These are phyloP conservation scores for Podila clonocystis DNA, from an alignment of 192 early-diverging fungal species.

Conservation along the genomic window DNA sequence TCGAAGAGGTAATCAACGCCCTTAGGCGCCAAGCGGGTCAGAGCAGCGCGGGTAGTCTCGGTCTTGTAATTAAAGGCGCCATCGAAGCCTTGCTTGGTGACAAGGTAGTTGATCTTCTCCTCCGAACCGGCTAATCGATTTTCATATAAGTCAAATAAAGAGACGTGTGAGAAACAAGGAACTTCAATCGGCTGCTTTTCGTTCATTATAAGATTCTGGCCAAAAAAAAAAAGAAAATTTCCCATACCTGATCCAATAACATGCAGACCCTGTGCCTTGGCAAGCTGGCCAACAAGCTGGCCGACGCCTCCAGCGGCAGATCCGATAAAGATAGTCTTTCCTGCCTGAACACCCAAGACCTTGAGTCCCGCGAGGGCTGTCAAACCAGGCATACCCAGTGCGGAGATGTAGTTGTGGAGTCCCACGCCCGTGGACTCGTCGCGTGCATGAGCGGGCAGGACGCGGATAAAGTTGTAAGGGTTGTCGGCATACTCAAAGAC, in stretches of 20 bases:
- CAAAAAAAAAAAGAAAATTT: too few relatives aligned
- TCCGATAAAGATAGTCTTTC: conserved; percentile 84
- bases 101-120: conserved; percentile 83
- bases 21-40: conserved; percentile 69
- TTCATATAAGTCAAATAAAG: too few relatives aligned
- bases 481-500: conserved; percentile 53
- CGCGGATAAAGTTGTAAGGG: conserved; percentile 53
- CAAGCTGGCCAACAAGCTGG: conserved; percentile 81
- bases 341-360: conserved; percentile 76
- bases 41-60: conserved; percentile 50
- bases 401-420: conserved; percentile 21
- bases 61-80: conserved; percentile 94
- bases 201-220: too few relatives aligned
- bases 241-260: conserved; percentile 70
- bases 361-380: conserved; percentile 55
- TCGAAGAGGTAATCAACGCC: conserved; percentile 89
- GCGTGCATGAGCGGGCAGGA: conserved; percentile 53
- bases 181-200: too few relatives aligned
- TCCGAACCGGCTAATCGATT: conserved; percentile 71
- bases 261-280: conserved; percentile 76
- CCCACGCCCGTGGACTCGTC: conserved; percentile 38
- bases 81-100: conserved; percentile 76
- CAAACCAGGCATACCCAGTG: conserved; percentile 73
- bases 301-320: conserved; percentile 88
- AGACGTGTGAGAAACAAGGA: too few relatives aligned